A percentile compares a stretch with the other conserved stretches of the same genome.
Evolutionary conservation across 495 filamentous ascomycete genomes (phyloP).

Genomic region (Xylaria scruposa): DNA sequence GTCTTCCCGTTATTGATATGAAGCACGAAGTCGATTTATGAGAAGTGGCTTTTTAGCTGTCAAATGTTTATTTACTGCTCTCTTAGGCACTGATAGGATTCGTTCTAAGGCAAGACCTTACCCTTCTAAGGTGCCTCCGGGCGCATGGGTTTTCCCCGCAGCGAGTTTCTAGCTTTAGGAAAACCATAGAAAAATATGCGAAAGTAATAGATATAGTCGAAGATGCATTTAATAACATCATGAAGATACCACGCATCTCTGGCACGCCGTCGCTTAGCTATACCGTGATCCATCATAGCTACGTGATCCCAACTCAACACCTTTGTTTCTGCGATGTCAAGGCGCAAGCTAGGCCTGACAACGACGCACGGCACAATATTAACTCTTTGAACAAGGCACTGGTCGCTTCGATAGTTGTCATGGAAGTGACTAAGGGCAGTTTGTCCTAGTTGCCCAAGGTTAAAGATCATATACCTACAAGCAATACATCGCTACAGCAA

Average conservation of each 20-base stretch:
- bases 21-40: no score
- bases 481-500: neutral
- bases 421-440: neutral
- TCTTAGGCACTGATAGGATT: no score
- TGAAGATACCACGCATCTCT: neutral
- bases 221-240: neutral
- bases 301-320: neutral
- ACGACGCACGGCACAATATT: neutral
- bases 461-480: neutral
- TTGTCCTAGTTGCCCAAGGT: neutral
- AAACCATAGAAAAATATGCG: neutral
- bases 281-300: neutral
- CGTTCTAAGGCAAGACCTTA: neutral
- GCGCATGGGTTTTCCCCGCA: neutral
- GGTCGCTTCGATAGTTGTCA: neutral
- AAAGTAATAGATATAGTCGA: neutral
- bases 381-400: neutral
- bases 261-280: slow-evolving; percentile 4
- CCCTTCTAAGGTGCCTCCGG: neutral
- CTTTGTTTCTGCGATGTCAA: slow-evolving; percentile 2
- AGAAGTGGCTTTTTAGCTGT: no score
- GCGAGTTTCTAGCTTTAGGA: neutral
- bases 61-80: no score
- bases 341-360: neutral
- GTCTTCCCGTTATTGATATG: no score